These are phyloP conservation scores for Phalaenopsis equestris DNA, from an alignment of 106 monocot genomes.

Conservation along the genomic window DNA sequence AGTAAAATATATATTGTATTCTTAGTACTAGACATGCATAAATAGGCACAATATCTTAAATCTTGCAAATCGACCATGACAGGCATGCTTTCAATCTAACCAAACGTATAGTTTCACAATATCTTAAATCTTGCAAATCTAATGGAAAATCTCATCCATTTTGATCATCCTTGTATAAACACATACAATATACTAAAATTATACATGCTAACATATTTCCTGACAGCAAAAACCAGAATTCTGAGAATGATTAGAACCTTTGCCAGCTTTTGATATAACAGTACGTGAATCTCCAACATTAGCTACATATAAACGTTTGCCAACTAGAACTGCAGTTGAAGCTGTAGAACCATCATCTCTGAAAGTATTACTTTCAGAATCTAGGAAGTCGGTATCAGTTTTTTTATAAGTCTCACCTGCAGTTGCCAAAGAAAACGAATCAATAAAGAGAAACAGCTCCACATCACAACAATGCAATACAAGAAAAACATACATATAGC, in stretches of 20 bases:
- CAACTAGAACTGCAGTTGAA: constrained; percentile 79
- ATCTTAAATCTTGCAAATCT: not conserved
- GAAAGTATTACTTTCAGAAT: constrained; percentile 54
- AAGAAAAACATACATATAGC: constrained; percentile 58
- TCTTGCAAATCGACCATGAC: not conserved
- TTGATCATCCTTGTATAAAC: not conserved
- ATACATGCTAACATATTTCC: not conserved
- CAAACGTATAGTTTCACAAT: not conserved
- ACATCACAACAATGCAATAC: not conserved
- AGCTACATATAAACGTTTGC: constrained; percentile 80
- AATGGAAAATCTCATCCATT: not conserved
- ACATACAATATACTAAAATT: not conserved
- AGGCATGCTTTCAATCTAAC: not conserved
- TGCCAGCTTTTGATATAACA: constrained; percentile 62
- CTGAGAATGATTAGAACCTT: constrained; percentile 29
- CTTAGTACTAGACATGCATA: not conserved
- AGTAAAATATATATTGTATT: not conserved
- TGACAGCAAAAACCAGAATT: not conserved
- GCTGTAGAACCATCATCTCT: constrained; percentile 98
- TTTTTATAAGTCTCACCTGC: constrained; percentile 75
- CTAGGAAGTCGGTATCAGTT: constrained; percentile 84
- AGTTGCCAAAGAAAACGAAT: not conserved
- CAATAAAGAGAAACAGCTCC: not conserved
- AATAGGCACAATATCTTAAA: not conserved
- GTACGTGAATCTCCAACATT: constrained; percentile 59